These are phyloP conservation scores for Claviceps maximensis DNA, from an alignment of 2,329 filamentous ascomycete genomes.

Conservation along the genomic window DNA sequence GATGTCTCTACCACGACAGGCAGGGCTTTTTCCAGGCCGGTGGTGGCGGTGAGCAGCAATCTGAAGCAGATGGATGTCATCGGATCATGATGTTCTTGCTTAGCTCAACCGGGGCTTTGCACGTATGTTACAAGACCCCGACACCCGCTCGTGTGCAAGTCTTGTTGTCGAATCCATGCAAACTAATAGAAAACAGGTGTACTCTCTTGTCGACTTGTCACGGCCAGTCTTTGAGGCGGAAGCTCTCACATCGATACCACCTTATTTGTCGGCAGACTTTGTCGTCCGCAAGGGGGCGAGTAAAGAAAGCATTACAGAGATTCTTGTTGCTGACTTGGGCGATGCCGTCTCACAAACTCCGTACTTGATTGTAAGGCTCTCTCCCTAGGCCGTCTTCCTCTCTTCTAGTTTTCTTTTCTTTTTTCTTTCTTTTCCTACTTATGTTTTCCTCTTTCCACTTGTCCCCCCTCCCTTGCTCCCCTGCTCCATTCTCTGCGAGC, in stretches of 20 bases:
- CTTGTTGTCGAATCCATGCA: no score
- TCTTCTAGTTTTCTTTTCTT: neutral
- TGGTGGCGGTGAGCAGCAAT: slow-evolving; percentile 24
- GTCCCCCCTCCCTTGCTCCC: neutral
- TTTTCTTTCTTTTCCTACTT: neutral
- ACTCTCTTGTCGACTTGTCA: slow-evolving; percentile 59
- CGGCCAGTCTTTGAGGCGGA: slow-evolving; percentile 63
- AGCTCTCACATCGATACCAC: slow-evolving; percentile 64
- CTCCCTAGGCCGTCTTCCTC: neutral
- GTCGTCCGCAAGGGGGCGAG: slow-evolving; percentile 53
- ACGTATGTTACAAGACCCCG: slow-evolving; percentile 39
- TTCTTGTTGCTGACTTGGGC: slow-evolving; percentile 74
- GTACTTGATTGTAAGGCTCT: slow-evolving; percentile 59
- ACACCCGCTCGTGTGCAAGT: no score
- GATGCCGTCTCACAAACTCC: slow-evolving; percentile 57
- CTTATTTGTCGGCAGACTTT: slow-evolving; percentile 60
- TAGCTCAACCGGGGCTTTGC: slow-evolving; percentile 57
- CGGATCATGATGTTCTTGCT: slow-evolving; percentile 65
- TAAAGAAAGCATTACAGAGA: slow-evolving; percentile 63
- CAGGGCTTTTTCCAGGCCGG: slow-evolving; percentile 38
- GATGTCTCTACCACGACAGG: slow-evolving; percentile 66
- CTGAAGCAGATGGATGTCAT: slow-evolving; percentile 25
- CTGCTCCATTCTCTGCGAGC: neutral
- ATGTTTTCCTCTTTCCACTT: neutral
- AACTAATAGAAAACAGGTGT: slow-evolving; percentile 55